These are phyloP conservation scores for Agaricus subrufescens DNA, from an alignment of 768 basidiomycete genomes.

Conservation along the genomic window DNA sequence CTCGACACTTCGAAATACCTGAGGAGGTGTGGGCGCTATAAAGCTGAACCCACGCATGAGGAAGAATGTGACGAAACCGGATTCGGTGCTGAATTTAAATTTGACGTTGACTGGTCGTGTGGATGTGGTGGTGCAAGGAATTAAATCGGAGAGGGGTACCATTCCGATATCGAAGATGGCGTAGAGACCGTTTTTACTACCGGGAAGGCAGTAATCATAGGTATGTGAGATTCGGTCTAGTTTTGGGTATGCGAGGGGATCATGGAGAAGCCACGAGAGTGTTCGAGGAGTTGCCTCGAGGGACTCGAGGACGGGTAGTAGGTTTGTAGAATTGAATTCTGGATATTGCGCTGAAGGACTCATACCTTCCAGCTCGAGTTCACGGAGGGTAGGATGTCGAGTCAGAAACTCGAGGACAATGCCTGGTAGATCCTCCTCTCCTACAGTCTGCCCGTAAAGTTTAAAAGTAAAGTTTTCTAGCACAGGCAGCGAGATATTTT, in stretches of 20 bases:
- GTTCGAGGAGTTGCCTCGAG: slow-evolving; percentile 1
- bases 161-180: not conserved
- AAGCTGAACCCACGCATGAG: not conserved
- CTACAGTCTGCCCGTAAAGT: not conserved
- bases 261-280: slow-evolving; percentile 3
- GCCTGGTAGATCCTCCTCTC: not conserved
- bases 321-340: not conserved
- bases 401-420: not conserved
- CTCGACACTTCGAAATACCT: not conserved
- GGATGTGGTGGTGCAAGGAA: not conserved
- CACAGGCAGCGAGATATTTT: not conserved
- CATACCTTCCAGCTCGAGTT: not conserved
- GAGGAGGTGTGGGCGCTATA: not conserved
- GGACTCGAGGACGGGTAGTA: not conserved
- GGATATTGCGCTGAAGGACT: not conserved
- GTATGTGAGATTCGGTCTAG: not conserved
- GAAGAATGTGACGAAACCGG: not conserved
- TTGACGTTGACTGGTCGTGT: not conserved
- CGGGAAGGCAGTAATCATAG: not conserved
- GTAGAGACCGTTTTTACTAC: not conserved
- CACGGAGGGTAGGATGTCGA: not conserved
- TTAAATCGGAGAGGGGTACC: not conserved
- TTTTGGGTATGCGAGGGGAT: not conserved
- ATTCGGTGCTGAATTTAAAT: slow-evolving; percentile 5
- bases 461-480: not conserved